Conservation (phyloP, 2,329 filamentous ascomycete species). For the Clonostachys chloroleuca region DNA sequence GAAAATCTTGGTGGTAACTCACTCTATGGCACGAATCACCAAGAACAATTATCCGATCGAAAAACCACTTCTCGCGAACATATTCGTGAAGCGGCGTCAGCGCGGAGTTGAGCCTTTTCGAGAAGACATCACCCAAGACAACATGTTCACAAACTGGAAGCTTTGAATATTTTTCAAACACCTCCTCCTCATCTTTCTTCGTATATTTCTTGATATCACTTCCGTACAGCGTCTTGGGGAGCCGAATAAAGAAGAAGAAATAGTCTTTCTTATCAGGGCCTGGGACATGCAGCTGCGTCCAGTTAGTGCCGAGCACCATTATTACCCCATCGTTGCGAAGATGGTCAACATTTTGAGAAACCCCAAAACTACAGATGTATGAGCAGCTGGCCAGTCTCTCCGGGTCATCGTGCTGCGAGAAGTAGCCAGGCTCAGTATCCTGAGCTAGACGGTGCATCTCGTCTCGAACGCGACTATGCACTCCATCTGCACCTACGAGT, state of each 20-base stretch:
- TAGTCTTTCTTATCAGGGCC: slow-evolving; percentile 21
- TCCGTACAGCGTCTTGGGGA: slow-evolving; percentile 16
- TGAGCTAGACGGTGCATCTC: slow-evolving; percentile 14
- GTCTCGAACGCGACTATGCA: slow-evolving; percentile 26
- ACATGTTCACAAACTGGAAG: slow-evolving; percentile 12
- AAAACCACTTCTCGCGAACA: slow-evolving; percentile 25
- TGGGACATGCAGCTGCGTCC: slow-evolving; percentile 16
- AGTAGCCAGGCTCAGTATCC: slow-evolving; percentile 1
- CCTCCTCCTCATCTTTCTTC: slow-evolving; percentile 18
- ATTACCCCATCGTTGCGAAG: slow-evolving; percentile 10
- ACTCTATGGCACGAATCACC: slow-evolving; percentile 27
- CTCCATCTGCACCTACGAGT: slow-evolving; percentile 30
- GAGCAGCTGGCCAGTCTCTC: slow-evolving; percentile 10
- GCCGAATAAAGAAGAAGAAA: slow-evolving; percentile 26
- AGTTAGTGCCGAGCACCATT: slow-evolving; percentile 11
- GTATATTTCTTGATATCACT: slow-evolving; percentile 24
- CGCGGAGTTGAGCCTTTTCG: slow-evolving; percentile 13
- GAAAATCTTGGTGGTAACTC: not conserved
- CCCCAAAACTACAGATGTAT: slow-evolving; percentile 30
- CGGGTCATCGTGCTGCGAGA: slow-evolving; percentile 9
- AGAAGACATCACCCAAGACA: slow-evolving; percentile 20
- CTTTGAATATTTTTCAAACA: slow-evolving; percentile 14
- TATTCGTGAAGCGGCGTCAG: slow-evolving; percentile 24
- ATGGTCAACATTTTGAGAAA: slow-evolving; percentile 17
- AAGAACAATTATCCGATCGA: slow-evolving; percentile 17